A percentile compares a stretch with the other conserved stretches of the same genome.
Conservation (phyloP, 78 protist species). For the Neovahlkampfia damariscottae region DNA sequence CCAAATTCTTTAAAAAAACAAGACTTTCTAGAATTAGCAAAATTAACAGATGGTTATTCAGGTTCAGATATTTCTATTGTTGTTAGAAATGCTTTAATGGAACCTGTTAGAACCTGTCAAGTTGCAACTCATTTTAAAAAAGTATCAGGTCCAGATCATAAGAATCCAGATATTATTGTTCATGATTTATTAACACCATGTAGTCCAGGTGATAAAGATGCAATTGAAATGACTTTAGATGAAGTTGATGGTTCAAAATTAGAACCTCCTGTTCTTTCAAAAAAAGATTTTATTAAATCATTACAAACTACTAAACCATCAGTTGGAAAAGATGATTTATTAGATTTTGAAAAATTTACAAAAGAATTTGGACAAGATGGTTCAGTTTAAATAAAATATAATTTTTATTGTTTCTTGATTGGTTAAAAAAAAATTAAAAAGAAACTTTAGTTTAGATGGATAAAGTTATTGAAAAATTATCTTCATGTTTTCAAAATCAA, state of each 20-base stretch:
- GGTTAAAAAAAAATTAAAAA: too few species aligned
- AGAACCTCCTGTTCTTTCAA: conserved; percentile 21
- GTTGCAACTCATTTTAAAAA: conserved; percentile 84
- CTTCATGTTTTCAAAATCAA: too few species aligned
- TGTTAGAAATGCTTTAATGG: conserved; percentile 86
- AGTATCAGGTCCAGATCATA: conserved; percentile 23
- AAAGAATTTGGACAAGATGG: conserved; percentile 33
- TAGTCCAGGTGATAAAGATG: conserved; percentile 45
- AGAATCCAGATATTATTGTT: conserved; percentile 6
- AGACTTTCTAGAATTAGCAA: conserved; percentile 51
- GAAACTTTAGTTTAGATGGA: too few species aligned
- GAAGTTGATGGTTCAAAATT: conserved; percentile 1
- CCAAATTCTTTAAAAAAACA: conserved; percentile 39
- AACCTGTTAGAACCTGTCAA: conserved; percentile 83
- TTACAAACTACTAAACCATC: conserved; percentile 1
- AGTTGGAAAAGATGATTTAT: conserved; percentile 25
- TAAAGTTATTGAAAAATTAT: too few species aligned
- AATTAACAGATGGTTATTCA: conserved; percentile 68
- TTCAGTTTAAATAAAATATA: background rate
- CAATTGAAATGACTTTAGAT: conserved; percentile 19
- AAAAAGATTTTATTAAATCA: conserved; percentile 10
- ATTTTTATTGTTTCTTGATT: background rate
- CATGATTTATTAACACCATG: conserved; percentile 29
- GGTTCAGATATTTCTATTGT: conserved; percentile 81
- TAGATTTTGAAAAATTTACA: conserved; percentile 19